A percentile compares a stretch with the other conserved stretches of the same genome.
Evolutionary conservation across 2,329 filamentous ascomycete genomes (phyloP).

Genomic region (Bipolaris cookei): DNA sequence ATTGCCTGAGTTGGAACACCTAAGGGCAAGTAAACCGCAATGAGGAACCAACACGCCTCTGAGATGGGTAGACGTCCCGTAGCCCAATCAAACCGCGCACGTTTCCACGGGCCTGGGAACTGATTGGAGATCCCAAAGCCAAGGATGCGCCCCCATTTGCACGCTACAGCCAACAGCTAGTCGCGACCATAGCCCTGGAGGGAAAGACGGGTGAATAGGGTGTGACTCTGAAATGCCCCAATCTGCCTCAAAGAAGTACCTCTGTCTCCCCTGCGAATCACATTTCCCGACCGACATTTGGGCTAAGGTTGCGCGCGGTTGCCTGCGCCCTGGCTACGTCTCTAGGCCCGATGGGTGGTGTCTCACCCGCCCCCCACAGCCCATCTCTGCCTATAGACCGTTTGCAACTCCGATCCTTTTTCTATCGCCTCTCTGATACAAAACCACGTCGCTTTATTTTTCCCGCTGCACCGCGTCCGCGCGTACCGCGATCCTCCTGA

Average conservation of each 20-base stretch:
- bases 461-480: slow-evolving; percentile 20
- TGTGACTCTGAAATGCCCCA: slow-evolving; percentile 12
- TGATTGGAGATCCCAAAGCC: slow-evolving; percentile 23
- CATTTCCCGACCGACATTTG: slow-evolving; percentile 12
- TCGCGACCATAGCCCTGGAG: slow-evolving; percentile 19
- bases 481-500: slow-evolving; percentile 17
- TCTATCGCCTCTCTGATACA: slow-evolving; percentile 14
- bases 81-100: slow-evolving; percentile 29
- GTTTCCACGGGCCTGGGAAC: slow-evolving; percentile 11
- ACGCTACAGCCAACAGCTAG: slow-evolving; percentile 13
- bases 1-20: slow-evolving; percentile 20
- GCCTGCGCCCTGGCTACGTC: neutral
- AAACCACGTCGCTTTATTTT: slow-evolving; percentile 11
- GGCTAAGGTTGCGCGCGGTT: slow-evolving; percentile 18
- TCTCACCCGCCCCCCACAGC: slow-evolving; percentile 26
- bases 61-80: slow-evolving; percentile 8
- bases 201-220: slow-evolving; percentile 26
- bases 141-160: slow-evolving; percentile 9
- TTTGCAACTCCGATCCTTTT: slow-evolving; percentile 24
- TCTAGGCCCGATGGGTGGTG: slow-evolving; percentile 14
- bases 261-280: slow-evolving; percentile 25
- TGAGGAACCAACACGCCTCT: neutral
- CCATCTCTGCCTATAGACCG: slow-evolving; percentile 24
- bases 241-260: slow-evolving; percentile 6
- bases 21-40: slow-evolving; percentile 13